Evolutionary conservation across 2,329 filamentous ascomycete species (phyloP), one percentile per base, ranked within the genome.

Genomic region (Fusarium musae): DNA sequence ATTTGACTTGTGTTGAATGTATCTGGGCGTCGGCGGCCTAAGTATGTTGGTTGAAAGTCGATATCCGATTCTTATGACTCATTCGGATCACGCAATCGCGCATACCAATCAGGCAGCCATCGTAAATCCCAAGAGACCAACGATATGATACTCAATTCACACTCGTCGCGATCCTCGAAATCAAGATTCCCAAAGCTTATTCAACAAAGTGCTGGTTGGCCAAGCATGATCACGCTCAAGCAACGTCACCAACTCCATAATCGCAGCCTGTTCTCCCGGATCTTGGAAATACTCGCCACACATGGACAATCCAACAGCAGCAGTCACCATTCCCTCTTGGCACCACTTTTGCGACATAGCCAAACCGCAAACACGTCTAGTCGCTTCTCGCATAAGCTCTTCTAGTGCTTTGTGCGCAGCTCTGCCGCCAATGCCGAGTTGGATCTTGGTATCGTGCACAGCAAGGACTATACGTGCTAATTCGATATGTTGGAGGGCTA

Each of bases 221-320:
- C 63, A 73, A 44, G 63, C 70, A 57, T 74, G 72, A 17, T 69
- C 57, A 5, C 58, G 59, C 39, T 74, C 70, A 40, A 74, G 32
- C 1, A 58, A 46, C 6, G 49, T 39, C 37, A 74, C 49, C 11
- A 74, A 34, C 10, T 58, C 54, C 5, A 71, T 53, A 17, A 53
- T 28, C 3, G 49, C 32, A 21, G 49, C 32, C 13, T 72, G 72
- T 34, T 74, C 70, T 16, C 59, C 46, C 0, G 61, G n/a, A 1
- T 73, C 56, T 16, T 57, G 40, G 6, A 74, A 74, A 37, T 73
- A 71, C 47, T 74, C 72, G 4, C 72, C 70, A 1, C 72, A 73
- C 72, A 74, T 73, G 0, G 72, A 74, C 3, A 74, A n/a, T 2
- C 63, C 72, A 11, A 71, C 70, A 3, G 53, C 56, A 6, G 67